phyloP scores from a whole-genome alignment of 768 basidiomycete species.

The Naganishia vishniacii region DNA sequence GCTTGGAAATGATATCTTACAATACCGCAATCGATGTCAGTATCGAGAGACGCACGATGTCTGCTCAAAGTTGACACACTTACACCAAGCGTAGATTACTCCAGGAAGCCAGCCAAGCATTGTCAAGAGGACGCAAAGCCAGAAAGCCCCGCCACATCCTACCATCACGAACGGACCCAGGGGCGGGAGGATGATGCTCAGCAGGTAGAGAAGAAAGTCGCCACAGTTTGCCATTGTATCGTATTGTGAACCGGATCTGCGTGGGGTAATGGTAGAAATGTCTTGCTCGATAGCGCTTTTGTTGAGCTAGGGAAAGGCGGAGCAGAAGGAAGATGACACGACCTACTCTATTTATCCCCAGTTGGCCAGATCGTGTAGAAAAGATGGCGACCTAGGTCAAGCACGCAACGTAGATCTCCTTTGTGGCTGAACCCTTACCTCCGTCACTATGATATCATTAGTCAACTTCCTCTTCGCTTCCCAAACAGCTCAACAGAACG shows the following conservation, averaged over 20 bases:
- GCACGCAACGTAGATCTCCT: too few relatives aligned
- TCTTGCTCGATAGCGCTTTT: background rate
- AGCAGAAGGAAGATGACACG: too few relatives aligned
- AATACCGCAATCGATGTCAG: slow-evolving; percentile 60
- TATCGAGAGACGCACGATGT: background rate
- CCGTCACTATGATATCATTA: too few relatives aligned
- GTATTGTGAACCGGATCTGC: background rate
- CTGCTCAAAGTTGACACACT: background rate
- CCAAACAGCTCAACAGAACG: too few relatives aligned
- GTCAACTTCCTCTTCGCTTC: too few relatives aligned
- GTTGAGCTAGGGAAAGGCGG: background rate
- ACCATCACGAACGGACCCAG: slow-evolving; percentile 10
- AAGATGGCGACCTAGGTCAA: too few relatives aligned
- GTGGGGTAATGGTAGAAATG: background rate
- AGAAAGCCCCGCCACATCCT: slow-evolving; percentile 11
- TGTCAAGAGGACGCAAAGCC: slow-evolving; percentile 4
- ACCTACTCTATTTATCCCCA: too few relatives aligned
- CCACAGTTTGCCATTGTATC: slow-evolving; percentile 8
- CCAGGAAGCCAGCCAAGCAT: slow-evolving; percentile 11
- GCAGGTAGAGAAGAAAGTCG: slow-evolving; percentile 7
- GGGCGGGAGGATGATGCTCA: slow-evolving; percentile 11
- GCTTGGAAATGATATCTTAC: too few relatives aligned
- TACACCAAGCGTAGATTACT: slow-evolving; percentile 12
- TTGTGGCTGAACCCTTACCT: too few relatives aligned
- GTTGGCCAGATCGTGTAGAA: too few relatives aligned